A percentile compares a stretch with the other conserved stretches of the same genome.
These are phyloP conservation scores for Singerocomus inundabilis DNA, from an alignment of 1,284 basidiomycete genomes.

Conservation along the genomic window DNA sequence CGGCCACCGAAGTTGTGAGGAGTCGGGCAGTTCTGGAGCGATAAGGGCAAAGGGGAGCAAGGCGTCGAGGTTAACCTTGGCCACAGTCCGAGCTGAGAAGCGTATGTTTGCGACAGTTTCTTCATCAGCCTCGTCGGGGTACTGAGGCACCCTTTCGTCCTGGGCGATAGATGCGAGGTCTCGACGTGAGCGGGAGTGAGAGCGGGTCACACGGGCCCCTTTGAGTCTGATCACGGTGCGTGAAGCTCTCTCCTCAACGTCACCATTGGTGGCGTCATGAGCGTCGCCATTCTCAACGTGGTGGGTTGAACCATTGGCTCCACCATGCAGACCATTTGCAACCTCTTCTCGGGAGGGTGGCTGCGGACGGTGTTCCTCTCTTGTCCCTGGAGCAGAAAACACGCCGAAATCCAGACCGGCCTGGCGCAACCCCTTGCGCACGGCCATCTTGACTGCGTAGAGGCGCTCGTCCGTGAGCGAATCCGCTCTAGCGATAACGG, in stretches of 20 bases:
- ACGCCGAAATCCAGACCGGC: slow-evolving; percentile 72
- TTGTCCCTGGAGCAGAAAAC: slow-evolving; percentile 48
- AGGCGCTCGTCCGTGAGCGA: slow-evolving; percentile 74
- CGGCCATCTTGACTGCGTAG: slow-evolving; percentile 60
- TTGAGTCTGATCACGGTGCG: slow-evolving; percentile 71
- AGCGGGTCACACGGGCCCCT: slow-evolving; percentile 47
- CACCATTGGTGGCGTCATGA: slow-evolving; percentile 33
- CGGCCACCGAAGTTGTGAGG: slow-evolving; percentile 35
- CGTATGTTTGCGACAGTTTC: slow-evolving; percentile 68
- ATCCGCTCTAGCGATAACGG: slow-evolving; percentile 74
- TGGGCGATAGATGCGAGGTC: slow-evolving; percentile 54
- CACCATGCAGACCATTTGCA: slow-evolving; percentile 25
- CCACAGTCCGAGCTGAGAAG: slow-evolving; percentile 66
- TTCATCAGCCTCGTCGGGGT: slow-evolving; percentile 57
- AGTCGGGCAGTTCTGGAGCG: slow-evolving; percentile 56
- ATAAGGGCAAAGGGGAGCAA: slow-evolving; percentile 76
- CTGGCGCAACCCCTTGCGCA: slow-evolving; percentile 59
- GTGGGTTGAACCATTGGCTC: slow-evolving; percentile 25
- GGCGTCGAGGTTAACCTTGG: slow-evolving; percentile 52
- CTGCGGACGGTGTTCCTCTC: slow-evolving; percentile 17
- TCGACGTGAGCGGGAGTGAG: slow-evolving; percentile 69
- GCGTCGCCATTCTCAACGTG: slow-evolving; percentile 28
- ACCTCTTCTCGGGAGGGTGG: slow-evolving; percentile 20
- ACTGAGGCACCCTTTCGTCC: slow-evolving; percentile 47
- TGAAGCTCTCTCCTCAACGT: slow-evolving; percentile 49